A percentile compares a stretch with the other conserved stretches of the same genome.
Evolutionary conservation across 2,329 filamentous ascomycete genomes (phyloP).

Genomic region (Chalara sp.): DNA sequence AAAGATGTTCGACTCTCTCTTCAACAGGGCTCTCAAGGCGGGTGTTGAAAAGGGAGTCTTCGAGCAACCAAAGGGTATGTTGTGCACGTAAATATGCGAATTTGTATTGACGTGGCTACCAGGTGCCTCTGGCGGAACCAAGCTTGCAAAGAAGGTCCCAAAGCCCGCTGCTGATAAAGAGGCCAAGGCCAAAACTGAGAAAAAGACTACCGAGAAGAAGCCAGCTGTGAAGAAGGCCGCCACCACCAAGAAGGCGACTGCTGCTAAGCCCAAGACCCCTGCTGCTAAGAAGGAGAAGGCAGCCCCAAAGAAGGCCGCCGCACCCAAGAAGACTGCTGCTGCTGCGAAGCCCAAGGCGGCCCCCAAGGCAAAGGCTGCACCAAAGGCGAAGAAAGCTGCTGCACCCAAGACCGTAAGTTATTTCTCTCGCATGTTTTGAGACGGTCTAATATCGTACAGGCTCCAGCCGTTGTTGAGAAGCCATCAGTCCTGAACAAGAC

Average conservation of each 20-base stretch:
- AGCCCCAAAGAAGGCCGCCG: slow-evolving; percentile 42
- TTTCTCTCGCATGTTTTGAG: background rate
- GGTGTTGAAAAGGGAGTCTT: slow-evolving; percentile 66
- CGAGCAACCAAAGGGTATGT: slow-evolving; percentile 65
- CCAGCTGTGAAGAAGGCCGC: slow-evolving; percentile 27
- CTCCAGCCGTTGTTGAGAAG: slow-evolving; percentile 58
- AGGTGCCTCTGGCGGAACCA: slow-evolving; percentile 66
- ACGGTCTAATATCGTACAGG: slow-evolving; percentile 33
- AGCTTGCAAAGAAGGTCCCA: slow-evolving; percentile 58
- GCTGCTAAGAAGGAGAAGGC: slow-evolving; percentile 32
- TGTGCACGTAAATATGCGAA: background rate
- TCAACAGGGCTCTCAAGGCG: slow-evolving; percentile 62
- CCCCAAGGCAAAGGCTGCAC: slow-evolving; percentile 27
- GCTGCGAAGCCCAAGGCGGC: slow-evolving; percentile 27
- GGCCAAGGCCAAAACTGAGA: slow-evolving; percentile 25
- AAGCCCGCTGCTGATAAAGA: slow-evolving; percentile 35
- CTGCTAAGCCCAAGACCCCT: slow-evolving; percentile 25
- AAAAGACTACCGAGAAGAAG: slow-evolving; percentile 35
- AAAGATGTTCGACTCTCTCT: slow-evolving; percentile 55
- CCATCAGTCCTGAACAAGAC: slow-evolving; percentile 60
- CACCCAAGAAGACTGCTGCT: slow-evolving; percentile 28
- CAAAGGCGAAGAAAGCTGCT: slow-evolving; percentile 28
- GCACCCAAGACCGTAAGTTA: slow-evolving; percentile 20
- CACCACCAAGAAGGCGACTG: slow-evolving; percentile 14
- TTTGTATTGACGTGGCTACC: slow-evolving; percentile 20